Percentiles rank a stretch among this genome's conserved stretches.
These are phyloP conservation scores for Rhizodiscina lignyota DNA, from an alignment of 495 filamentous ascomycete genomes.

Conservation along the genomic window DNA sequence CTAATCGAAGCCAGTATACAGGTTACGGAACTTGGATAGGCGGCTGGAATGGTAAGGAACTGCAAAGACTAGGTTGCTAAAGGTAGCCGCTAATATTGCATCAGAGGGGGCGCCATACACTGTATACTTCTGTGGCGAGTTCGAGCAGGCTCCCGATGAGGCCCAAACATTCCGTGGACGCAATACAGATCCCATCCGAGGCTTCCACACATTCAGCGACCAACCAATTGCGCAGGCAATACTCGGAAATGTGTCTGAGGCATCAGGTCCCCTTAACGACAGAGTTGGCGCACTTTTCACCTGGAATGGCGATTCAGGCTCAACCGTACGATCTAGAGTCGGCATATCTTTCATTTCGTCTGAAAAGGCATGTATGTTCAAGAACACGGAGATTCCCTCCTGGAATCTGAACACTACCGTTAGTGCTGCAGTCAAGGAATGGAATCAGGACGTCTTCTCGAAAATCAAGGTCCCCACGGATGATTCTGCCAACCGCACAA, in stretches of 20 bases:
- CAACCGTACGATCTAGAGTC: slow-evolving; percentile 48
- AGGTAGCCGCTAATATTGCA: too few relatives aligned
- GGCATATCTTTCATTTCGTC: slow-evolving; percentile 56
- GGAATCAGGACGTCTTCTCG: slow-evolving; percentile 45
- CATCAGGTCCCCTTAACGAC: slow-evolving; percentile 8
- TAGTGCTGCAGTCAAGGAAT: slow-evolving; percentile 35
- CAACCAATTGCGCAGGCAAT: too few relatives aligned
- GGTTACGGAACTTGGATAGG: slow-evolving; percentile 48
- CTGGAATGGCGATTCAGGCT: too few relatives aligned
- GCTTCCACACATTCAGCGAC: too few relatives aligned
- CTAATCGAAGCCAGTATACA: slow-evolving; percentile 46
- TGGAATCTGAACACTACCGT: slow-evolving; percentile 26
- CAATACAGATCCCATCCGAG: too few relatives aligned
- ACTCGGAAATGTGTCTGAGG: too few relatives aligned
- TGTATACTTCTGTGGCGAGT: slow-evolving; percentile 55
- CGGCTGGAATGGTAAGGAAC: slow-evolving; percentile 51
- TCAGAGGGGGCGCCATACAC: too few relatives aligned
- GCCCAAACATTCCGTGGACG: slow-evolving; percentile 36
- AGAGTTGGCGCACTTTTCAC: slow-evolving; percentile 18
- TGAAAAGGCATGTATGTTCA: slow-evolving; percentile 42
- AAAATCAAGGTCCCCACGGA: slow-evolving; percentile 50
- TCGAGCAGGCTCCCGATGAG: slow-evolving; percentile 27
- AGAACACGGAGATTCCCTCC: slow-evolving; percentile 38
- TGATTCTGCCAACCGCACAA: slow-evolving; percentile 34
- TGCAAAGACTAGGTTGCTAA: too few relatives aligned